Percentiles rank a stretch among this genome's conserved stretches.
These are phyloP conservation scores for Sonneratia alba DNA, from an alignment of 345 rosid species.

Conservation along the genomic window DNA sequence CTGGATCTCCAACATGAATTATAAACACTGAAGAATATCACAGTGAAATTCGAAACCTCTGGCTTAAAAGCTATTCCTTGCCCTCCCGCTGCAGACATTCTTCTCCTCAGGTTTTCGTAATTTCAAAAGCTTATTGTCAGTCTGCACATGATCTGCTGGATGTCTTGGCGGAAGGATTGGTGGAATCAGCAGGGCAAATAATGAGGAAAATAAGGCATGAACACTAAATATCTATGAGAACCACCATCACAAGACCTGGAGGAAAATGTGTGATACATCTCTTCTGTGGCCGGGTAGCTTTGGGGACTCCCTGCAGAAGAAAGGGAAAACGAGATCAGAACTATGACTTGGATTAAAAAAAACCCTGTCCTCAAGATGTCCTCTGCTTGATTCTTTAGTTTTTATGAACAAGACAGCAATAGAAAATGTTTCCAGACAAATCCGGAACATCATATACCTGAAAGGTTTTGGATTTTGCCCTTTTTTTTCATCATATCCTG, in stretches of 20 bases:
- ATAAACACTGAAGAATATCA: neutral
- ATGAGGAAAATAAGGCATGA: neutral
- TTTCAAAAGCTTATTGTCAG: neutral
- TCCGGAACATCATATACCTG: neutral
- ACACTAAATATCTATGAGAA: neutral
- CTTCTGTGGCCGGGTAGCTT: neutral
- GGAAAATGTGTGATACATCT: neutral
- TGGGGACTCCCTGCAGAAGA: neutral
- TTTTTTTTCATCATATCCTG: constrained; percentile 36
- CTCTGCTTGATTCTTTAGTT: neutral
- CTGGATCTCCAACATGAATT: neutral
- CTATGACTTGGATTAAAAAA: neutral
- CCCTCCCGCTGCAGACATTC: neutral
- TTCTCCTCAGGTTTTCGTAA: neutral
- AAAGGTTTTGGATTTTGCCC: neutral
- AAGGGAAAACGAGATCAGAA: neutral
- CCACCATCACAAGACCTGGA: neutral
- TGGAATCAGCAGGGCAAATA: neutral
- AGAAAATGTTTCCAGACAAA: neutral
- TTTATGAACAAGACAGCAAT: neutral
- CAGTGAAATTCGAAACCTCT: neutral
- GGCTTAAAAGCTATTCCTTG: neutral
- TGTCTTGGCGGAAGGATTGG: neutral
- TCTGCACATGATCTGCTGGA: neutral
- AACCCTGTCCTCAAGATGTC: neutral